Evolutionary conservation across 2,329 filamentous ascomycete genomes (phyloP), one percentile per base, ranked within the genome.

Genomic region (Penicillium concentricum): DNA sequence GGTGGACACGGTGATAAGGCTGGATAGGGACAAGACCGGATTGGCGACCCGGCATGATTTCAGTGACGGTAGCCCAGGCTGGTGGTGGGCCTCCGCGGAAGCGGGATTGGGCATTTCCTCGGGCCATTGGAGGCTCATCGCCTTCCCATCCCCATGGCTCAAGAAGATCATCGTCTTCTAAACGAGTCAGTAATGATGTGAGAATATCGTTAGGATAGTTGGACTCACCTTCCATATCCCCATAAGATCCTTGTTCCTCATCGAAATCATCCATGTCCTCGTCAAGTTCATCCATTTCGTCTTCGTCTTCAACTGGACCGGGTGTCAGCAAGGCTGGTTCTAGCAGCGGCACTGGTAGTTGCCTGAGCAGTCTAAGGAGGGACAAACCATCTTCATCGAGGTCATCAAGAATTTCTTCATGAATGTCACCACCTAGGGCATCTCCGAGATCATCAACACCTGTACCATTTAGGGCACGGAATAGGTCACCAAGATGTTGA

Each of bases 1-100:
- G 72, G 58, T 79, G 77, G 34, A 78, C 71, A 53, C 78, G 74
- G 10, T 58, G 64, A 59, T 79, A 79, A 16, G 73, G 71, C 38
- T 74, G 75, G 22, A 76, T 75, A 13, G 72, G 70, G 51, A 75
- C 67, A 32, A 72, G 72, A 37, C 70, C 74, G 54, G 62, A 57
- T 30, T 71, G 67, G 57, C 82, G 80, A 64, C 85, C 83, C 39
- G 83, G 81, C 61, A 82, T 79, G 35, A 82, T 79, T 51, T 79
- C 80, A 59, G 83, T 80, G 65, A 88, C 84, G 64, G 87, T 79
- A 61, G 86, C 87, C 69, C 89, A 87, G 15, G 86, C 83, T 61
- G 82, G 83, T 35, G 61, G 57, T 26, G 84, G 83, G 67, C 81
- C 71, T 46, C 81, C 81, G 56, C 82, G 82, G 64, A 86, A 81